phyloP scores from a whole-genome alignment of 768 basidiomycete genomes.

The Kwoniella dendrophila region DNA sequence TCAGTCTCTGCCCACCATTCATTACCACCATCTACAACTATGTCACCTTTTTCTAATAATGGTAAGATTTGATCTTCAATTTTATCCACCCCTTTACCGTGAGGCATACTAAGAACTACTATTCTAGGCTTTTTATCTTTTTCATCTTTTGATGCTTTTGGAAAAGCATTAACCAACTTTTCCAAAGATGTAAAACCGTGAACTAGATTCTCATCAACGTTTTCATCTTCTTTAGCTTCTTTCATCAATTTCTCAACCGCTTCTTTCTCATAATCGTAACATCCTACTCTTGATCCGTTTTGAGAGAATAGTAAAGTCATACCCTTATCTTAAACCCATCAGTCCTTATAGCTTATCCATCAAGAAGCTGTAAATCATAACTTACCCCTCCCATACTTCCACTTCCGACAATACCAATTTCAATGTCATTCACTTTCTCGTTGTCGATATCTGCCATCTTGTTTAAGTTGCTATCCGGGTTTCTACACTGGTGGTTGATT shows the following conservation, averaged over 20 bases:
- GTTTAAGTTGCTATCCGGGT: too few relatives aligned
- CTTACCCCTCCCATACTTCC: conserved; percentile 47
- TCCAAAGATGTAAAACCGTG: conserved; percentile 38
- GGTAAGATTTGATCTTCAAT: conserved; percentile 47
- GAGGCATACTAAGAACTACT: conserved; percentile 53
- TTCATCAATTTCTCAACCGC: conserved; percentile 35
- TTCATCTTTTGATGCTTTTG: neutral
- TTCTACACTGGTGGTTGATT: too few relatives aligned
- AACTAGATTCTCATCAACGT: conserved; percentile 26
- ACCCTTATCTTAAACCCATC: conserved; percentile 21
- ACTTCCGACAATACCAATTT: conserved; percentile 46
- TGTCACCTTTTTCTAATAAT: conserved; percentile 48
- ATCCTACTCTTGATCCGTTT: conserved; percentile 37
- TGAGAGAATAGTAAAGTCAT: conserved; percentile 46
- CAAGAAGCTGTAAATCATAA: neutral
- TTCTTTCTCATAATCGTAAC: conserved; percentile 41
- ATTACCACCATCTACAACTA: conserved; percentile 55
- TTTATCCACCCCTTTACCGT: conserved; percentile 50
- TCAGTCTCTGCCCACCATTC: conserved; percentile 54
- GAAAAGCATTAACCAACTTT: conserved; percentile 45
- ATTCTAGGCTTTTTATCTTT: conserved; percentile 38
- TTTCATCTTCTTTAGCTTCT: conserved; percentile 32
- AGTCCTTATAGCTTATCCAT: neutral
- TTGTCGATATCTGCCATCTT: conserved; percentile 48
- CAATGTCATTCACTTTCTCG: conserved; percentile 33